Evolutionary conservation across 2,329 filamentous ascomycete species (phyloP).

Genomic region (Aspergillus floridensis): DNA sequence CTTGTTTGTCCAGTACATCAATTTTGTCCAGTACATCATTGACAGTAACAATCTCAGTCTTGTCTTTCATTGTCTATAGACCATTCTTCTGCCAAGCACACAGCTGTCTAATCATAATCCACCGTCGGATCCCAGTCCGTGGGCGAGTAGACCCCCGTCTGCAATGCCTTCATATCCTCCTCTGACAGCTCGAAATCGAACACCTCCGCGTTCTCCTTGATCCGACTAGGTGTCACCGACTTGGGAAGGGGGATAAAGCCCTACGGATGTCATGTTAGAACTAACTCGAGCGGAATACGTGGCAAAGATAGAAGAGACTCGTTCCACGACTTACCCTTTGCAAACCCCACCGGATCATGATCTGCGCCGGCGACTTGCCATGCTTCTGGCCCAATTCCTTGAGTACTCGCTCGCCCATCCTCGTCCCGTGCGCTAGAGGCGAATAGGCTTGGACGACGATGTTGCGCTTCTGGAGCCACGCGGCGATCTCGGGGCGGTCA

Average conservation of each 20-base stretch:
- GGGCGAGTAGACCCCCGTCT: conserved; percentile 57
- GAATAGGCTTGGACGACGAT: conserved; percentile 79
- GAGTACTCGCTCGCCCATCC: conserved; percentile 67
- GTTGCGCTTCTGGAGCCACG: conserved; percentile 62
- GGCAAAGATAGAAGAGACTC: conserved; percentile 16
- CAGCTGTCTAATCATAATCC: conserved; percentile 28
- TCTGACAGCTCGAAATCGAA: conserved; percentile 60
- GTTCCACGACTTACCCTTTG: conserved; percentile 61
- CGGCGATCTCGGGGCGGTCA: conserved; percentile 64
- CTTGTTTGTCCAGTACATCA: background rate
- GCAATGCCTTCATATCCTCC: conserved; percentile 57
- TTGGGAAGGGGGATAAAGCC: conserved; percentile 64
- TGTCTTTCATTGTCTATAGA: background rate
- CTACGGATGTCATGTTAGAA: conserved; percentile 31
- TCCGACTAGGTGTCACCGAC: conserved; percentile 57
- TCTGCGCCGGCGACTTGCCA: conserved; percentile 66
- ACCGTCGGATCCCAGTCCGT: conserved; percentile 58
- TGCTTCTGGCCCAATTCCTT: conserved; percentile 65
- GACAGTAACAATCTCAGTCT: background rate
- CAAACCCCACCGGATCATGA: conserved; percentile 74
- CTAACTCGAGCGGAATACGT: background rate
- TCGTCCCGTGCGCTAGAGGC: conserved; percentile 67
- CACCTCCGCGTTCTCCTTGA: conserved; percentile 59
- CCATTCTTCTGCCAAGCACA: background rate
- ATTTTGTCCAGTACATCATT: background rate